Conservation (phyloP, 495 filamentous ascomycete species). For the Astrocystis sublimbata region DNA sequence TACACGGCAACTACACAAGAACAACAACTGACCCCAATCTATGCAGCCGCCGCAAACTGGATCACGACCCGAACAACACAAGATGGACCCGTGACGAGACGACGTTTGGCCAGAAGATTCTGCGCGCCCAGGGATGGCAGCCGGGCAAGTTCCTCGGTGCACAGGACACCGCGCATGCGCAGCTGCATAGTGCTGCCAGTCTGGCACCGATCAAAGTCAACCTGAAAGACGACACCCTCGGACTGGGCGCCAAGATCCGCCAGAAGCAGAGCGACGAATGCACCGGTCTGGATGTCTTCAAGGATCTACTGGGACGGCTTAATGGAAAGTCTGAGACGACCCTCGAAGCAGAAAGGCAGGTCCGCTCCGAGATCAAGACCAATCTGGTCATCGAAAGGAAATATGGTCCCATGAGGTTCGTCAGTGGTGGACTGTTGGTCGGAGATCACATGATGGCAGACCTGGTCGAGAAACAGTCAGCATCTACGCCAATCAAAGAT, state of each 20-base stretch:
- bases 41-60: constrained; percentile 75
- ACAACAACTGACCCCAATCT: neutral
- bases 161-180: constrained; percentile 67
- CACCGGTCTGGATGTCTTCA: constrained; percentile 79
- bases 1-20: constrained; percentile 3
- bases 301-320: constrained; percentile 78
- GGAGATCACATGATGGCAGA: constrained; percentile 57
- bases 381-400: constrained; percentile 67
- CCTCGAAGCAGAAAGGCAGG: constrained; percentile 64
- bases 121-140: constrained; percentile 85
- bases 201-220: constrained; percentile 74
- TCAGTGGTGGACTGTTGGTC: constrained; percentile 75
- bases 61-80: constrained; percentile 90
- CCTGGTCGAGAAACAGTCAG: constrained; percentile 13
- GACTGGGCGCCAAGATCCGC: constrained; percentile 71
- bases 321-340: constrained; percentile 80
- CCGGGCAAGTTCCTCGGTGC: constrained; percentile 80
- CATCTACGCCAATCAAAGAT: constrained; percentile 12
- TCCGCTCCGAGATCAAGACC: constrained; percentile 61
- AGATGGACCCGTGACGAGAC: constrained; percentile 80
- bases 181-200: constrained; percentile 72
- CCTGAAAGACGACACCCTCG: constrained; percentile 86
- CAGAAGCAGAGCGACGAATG: constrained; percentile 68
- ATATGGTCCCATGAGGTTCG: constrained; percentile 75
- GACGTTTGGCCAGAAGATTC: constrained; percentile 82